Evolutionary conservation across 306 rosid species (phyloP), one percentile per base, ranked within the genome.

Genomic region (Vigna unguiculata): DNA sequence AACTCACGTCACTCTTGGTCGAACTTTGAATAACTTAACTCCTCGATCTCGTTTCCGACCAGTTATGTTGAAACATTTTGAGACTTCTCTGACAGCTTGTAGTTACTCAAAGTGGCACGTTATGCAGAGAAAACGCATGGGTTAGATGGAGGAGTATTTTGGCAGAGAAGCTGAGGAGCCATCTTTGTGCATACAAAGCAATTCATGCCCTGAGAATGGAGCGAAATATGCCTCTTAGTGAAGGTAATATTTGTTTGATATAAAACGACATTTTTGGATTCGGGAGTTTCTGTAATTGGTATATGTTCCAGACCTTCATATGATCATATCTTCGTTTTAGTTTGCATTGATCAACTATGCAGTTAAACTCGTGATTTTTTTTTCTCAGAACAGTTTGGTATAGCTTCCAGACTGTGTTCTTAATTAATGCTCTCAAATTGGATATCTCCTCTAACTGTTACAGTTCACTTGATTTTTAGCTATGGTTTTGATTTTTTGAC

Each of bases 11-110:
- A 59, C 21, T 13, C 21, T 13, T 28, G 40, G 41, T 28, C 11
- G 20, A 28, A 59, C 40, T 58, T 59, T 15, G 20, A 59, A 59
- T 24, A n/a, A 57, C 4, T 11, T 41, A 41, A 22, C 25, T 17
- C 38, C 19, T 24, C n/a, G n/a, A n/a, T n/a, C 64, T 25, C 13
- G 7, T 58, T 58, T 28, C 38, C n/a, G 64, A 58, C 38, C 38
- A n/a, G 64, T 58, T 58, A 58, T 58, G 10, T 25, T 58, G 64
- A 25, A 58, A 58, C 64, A 58, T 25, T 57, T 6, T 58, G 64
- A 25, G 64, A 1, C 62, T 22, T 3, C 15, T 20, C 28, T 53
- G 60, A 10, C 15, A 25, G 2, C 60, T 10, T 15, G n/a, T 9
- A 55, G 9, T 16, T 55, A 55, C 62, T 55, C 62, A 55, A 22